These are phyloP conservation scores for Pseudogymnoascus sp. DNA, from an alignment of 2,329 filamentous ascomycete species.

Conservation along the genomic window DNA sequence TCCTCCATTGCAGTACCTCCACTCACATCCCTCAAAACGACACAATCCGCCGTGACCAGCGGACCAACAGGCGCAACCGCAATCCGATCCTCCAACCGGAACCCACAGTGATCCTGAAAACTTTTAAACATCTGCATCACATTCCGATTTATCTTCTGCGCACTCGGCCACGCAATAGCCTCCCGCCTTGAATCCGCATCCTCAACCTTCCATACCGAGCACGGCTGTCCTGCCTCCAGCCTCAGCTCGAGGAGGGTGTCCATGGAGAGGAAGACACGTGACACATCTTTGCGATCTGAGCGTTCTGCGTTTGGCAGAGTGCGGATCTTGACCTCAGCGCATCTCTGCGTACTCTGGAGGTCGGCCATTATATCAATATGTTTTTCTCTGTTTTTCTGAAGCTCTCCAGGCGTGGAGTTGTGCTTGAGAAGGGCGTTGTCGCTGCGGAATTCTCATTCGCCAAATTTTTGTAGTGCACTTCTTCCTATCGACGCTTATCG, in stretches of 20 bases:
- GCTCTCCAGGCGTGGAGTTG: background rate
- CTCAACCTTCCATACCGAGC: conserved; percentile 40
- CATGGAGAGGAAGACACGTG: conserved; percentile 27
- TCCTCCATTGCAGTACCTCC: conserved; percentile 29
- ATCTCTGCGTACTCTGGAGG: conserved; percentile 19
- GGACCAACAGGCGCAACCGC: conserved; percentile 46
- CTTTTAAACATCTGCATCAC: conserved; percentile 66
- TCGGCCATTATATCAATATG: conserved; percentile 17
- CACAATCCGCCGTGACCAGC: conserved; percentile 47
- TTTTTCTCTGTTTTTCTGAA: background rate
- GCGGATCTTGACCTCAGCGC: conserved; percentile 29
- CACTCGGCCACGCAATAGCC: conserved; percentile 56
- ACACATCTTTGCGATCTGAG: conserved; percentile 26
- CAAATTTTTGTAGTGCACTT: conserved; percentile 4
- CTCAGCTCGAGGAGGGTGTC: conserved; percentile 45
- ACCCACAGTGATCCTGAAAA: conserved; percentile 63
- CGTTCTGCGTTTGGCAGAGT: conserved; percentile 22
- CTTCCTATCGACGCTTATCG: conserved; percentile 7
- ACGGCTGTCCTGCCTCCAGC: conserved; percentile 51
- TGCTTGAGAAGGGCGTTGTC: background rate
- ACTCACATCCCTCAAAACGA: conserved; percentile 55
- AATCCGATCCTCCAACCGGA: conserved; percentile 66
- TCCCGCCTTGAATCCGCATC: conserved; percentile 20
- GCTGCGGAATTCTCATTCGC: conserved; percentile 1
- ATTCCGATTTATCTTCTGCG: conserved; percentile 57